A percentile compares a stretch with the other conserved stretches of the same genome.
Evolutionary conservation across 805 yeast genomes (phyloP).

Genomic region (Starmerella etchellsii): DNA sequence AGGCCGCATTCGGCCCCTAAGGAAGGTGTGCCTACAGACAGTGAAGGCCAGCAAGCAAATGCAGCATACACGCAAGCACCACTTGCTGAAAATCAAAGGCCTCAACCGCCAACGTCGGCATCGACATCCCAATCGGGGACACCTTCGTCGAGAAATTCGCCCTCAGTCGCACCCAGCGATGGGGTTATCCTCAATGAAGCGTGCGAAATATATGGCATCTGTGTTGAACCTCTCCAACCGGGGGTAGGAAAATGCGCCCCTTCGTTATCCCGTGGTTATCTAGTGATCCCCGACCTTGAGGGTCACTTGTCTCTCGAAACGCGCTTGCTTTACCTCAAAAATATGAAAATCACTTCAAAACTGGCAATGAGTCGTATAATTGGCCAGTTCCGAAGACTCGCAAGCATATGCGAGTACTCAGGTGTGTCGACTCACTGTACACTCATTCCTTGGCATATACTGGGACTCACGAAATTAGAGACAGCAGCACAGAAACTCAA

Average conservation of each 20-base stretch:
- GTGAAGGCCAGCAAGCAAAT: not conserved
- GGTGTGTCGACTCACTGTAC: slow-evolving; percentile 26
- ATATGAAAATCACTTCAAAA: slow-evolving; percentile 8
- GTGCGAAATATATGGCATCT: slow-evolving; percentile 14
- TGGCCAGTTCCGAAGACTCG: slow-evolving; percentile 29
- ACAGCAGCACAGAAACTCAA: slow-evolving; percentile 11
- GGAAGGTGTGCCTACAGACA: not conserved
- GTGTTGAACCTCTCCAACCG: slow-evolving; percentile 10
- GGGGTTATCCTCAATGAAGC: slow-evolving; percentile 12
- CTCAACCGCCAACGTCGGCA: not conserved
- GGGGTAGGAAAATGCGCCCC: slow-evolving; percentile 10
- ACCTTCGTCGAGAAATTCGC: not conserved
- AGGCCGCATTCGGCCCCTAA: not conserved
- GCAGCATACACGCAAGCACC: not conserved
- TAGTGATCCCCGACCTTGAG: slow-evolving; percentile 12
- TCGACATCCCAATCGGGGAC: not conserved
- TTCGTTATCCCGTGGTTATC: slow-evolving; percentile 17
- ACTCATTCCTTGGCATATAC: slow-evolving; percentile 31
- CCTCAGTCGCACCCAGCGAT: not conserved
- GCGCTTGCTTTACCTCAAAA: slow-evolving; percentile 8
- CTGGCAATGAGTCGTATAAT: slow-evolving; percentile 25
- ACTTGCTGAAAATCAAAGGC: too few species aligned
- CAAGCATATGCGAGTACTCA: slow-evolving; percentile 25
- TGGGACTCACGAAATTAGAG: slow-evolving; percentile 16
- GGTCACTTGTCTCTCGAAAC: slow-evolving; percentile 11